Evolutionary conservation across 2,329 filamentous ascomycete species (phyloP), one percentile per base, ranked within the genome.

Genomic region (Exophiala sp.): DNA sequence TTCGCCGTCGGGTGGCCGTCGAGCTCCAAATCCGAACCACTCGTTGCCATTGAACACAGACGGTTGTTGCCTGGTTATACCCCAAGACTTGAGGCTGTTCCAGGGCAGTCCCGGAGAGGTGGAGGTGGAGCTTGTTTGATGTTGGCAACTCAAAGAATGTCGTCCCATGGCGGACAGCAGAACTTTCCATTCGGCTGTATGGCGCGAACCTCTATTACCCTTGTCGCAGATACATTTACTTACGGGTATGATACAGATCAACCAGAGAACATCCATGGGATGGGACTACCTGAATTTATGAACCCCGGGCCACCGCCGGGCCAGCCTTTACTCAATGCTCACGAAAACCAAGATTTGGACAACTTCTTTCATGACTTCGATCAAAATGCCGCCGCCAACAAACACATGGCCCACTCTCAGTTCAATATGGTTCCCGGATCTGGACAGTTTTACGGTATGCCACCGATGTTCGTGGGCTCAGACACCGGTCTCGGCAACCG

Each of bases 141-240:
- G 58, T 56, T 59, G 57, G 55, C 57, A 32, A 55, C 53, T 34
- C 58, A 57, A 50, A 60, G 46, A 38, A 60, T 60, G 58, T 58
- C 56, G 52, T 60, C 58, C 52, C 57, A 59, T 55, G 57, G 55
- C 30, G 56, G 58, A 54, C 58, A 59, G 46, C 52, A 58, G 41
- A 57, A 53, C 46, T 52, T 60, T 38, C 58, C 58, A 5, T 60
- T 60, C 42, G 58, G 58, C 37, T 60, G 58, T 60, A 60, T 48
- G 58, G 23, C 45, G n/a, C 38, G 27, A 29, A 39, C 29, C 24
- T 29, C 30, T 43, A 18, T 16, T 21, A 7, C 37, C 23, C 16
- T 18, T 39, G 23, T 14, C 37, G 19, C 13, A 34, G 37, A 41
- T 13, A 8, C 30, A 35, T 46, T 51, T 43, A 29, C 54, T 57